Evolutionary conservation across 2,329 filamentous ascomycete species (phyloP), one percentile per base, ranked within the genome.

Genomic region (Rutstroemia sydowiana): DNA sequence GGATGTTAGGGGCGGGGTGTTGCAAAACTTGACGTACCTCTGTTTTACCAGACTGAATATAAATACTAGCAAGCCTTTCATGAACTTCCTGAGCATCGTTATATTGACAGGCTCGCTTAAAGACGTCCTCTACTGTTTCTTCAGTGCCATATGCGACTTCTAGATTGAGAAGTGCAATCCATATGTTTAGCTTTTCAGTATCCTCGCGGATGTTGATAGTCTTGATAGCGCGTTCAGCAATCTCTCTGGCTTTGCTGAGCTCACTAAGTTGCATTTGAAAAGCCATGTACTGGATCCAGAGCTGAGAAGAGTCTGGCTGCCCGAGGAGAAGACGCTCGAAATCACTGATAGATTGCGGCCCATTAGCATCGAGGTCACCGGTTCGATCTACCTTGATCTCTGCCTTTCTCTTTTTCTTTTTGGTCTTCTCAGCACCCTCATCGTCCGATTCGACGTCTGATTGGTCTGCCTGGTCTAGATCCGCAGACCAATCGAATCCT

Each of bases 241-340:
- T 85, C 59, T 92, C 87, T 45, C 92, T 83, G 11, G 93, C 91
- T 70, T 90, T 93, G 55, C 85, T 82, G 18, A 95, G 76, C 70
- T 98, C 93, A 65, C 88, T 88, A 48, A 95, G 80, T 66, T 95
- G 86, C 69, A 96, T 84, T 70, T 97, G 89, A 78, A 95, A 95
- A n/a, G 91, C 90, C 89, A 98, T 97, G 72, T 98, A 98, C 59
- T 88, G 81, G 50, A 96, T 88, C 93, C 93, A 98, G 26, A 97
- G 78, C 56, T 85, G 76, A 0, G 92, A 95, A n/a, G 88, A 92
- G 71, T 97, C 90, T 2, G 93, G 90, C 66, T 95, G 87, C 51
- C 90, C 88, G 20, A 98, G 81, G 39, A 98, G 79, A 21, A 96
- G 82, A 60, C 93, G 85, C 71, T 98, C 95, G 68, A 90, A 98